Evolutionary conservation across 169 alveolate genomes (phyloP), one percentile per base, ranked within the genome.

Genomic region (Cryptosporidium muris): DNA sequence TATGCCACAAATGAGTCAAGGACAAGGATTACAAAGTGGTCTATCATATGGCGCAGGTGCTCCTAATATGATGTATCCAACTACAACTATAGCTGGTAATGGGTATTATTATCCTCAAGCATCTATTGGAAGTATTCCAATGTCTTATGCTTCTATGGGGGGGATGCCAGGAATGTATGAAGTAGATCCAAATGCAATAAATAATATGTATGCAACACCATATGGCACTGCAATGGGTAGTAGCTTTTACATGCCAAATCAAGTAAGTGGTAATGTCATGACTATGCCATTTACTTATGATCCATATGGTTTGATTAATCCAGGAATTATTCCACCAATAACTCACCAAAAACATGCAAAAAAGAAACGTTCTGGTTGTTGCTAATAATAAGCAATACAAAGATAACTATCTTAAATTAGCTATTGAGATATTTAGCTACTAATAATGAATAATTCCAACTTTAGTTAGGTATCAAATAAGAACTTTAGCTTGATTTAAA

Each of bases 131-230:
- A 25, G 25, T 0, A 25, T 25, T 25, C 80, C 80, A 45, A 64
- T 64, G 80, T 25, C 25, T 25, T 25, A 25, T 25, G 25, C 25
- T 25, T 47, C 47, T 5, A 74, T 74, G 67, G 85, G 85, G 16
- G 85, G 85, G 49, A 74, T 74, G 85, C 85, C 85, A 2, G 67
- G 63, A 45, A 74, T 74, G 85, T 74, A 74, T 58, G 85, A 74
- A 43, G 4, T 74, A 12, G 85, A 74, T 51, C 85, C 85, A 25
- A 74, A 74, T 14, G 40, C 60, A 68, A 52, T 74, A 25, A 36
- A 66, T 1, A 68, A 68, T 40, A 68, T 66, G 62, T 74, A 74
- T 45, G 63, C 85, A 14, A 63, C 85, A 4, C 85, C 85, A 5
- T 74, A 74, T 58, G 85, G 85, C 5, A 58, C 85, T 34, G 85